phyloP scores from a whole-genome alignment of 805 yeast genomes.

The Metschnikowia dekortorum region DNA sequence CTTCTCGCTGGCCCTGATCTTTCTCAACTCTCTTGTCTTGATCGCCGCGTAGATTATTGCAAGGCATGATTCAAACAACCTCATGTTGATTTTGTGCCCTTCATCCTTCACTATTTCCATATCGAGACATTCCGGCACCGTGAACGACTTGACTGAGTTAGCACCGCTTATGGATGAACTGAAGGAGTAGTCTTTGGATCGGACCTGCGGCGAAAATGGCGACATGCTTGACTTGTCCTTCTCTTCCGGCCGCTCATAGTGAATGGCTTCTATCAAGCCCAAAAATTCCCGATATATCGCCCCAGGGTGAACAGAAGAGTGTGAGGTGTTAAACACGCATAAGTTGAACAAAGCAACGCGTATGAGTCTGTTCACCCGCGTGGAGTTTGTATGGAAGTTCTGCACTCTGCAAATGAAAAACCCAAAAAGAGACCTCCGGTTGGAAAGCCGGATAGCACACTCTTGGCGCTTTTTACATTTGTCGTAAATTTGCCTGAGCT shows the following conservation, averaged over 20 bases:
- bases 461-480: conserved; percentile 1
- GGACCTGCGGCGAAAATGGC: not conserved
- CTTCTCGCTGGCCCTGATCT: not conserved
- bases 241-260: not conserved
- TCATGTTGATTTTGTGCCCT: conserved; percentile 10
- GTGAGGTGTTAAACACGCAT: conserved; percentile 7
- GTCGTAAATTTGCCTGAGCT: conserved; percentile 5
- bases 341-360: conserved; percentile 5
- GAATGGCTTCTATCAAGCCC: not conserved
- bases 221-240: not conserved
- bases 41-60: conserved; percentile 7
- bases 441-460: conserved; percentile 5
- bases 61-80: conserved; percentile 10
- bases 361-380: conserved; percentile 9
- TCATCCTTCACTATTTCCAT: conserved; percentile 3
- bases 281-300: not conserved
- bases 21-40: conserved; percentile 4
- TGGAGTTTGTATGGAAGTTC: conserved; percentile 7
- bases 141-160: not conserved
- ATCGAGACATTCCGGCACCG: conserved; percentile 1
- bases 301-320: conserved; percentile 2
- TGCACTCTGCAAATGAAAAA: conserved; percentile 5
- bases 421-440: conserved; percentile 6
- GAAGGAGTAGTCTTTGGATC: not conserved
- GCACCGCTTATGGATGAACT: not conserved